Conservation (phyloP, 768 basidiomycete species). For the Vararia minispora region DNA sequence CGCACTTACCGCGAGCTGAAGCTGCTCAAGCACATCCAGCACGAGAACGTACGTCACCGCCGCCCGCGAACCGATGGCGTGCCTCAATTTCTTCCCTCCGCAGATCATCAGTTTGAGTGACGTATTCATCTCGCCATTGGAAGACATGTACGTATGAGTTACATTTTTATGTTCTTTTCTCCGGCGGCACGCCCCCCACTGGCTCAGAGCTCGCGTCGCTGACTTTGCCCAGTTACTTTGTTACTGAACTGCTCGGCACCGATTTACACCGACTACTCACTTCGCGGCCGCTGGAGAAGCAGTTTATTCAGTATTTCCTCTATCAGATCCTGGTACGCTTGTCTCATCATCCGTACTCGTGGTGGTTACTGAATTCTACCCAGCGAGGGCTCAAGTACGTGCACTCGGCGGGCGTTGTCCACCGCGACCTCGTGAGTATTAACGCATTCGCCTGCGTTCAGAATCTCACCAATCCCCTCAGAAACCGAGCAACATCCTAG, state of each 20-base stretch:
- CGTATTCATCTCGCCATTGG: conserved; percentile 99
- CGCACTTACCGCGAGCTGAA: conserved; percentile 97
- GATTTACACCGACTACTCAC: conserved; percentile 96
- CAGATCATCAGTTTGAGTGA: conserved; percentile 98
- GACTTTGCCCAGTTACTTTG: conserved; percentile 70
- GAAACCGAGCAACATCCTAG: conserved; percentile 99
- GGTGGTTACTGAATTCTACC: conserved; percentile 2
- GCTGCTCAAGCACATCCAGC: conserved; percentile 95
- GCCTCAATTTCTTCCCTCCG: conserved; percentile 2
- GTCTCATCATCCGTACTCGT: background rate
- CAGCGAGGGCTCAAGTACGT: conserved; percentile 98
- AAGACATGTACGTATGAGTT: conserved; percentile 70
- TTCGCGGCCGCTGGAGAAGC: conserved; percentile 94
- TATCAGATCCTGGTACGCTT: conserved; percentile 89
- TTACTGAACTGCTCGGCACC: conserved; percentile 95
- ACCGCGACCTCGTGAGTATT: conserved; percentile 79
- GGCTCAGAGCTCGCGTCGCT: background rate
- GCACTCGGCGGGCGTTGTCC: conserved; percentile 97
- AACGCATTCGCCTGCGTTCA: background rate
- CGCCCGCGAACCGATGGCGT: conserved; percentile 1
- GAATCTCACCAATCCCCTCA: conserved; percentile 19
- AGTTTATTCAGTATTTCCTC: conserved; percentile 99
- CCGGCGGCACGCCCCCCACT: conserved; percentile 4
- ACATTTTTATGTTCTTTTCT: conserved; percentile 1
- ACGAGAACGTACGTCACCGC: conserved; percentile 72